Conservation (phyloP, 768 basidiomycete genomes). For the Gautieria morchelliformis region DNA sequence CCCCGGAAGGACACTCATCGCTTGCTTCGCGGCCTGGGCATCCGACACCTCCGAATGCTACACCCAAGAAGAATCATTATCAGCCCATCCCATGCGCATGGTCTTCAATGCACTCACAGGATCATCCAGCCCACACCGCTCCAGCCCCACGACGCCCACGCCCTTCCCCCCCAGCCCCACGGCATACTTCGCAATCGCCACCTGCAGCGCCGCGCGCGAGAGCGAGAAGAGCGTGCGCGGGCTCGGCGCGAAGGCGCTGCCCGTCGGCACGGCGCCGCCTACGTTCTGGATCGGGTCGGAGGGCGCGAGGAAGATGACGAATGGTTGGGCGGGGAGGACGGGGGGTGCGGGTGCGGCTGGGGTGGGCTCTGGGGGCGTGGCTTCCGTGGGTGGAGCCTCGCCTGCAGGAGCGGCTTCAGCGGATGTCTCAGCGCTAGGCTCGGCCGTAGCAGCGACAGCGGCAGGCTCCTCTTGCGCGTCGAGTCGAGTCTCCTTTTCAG, state of each 20-base stretch:
- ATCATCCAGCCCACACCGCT: neutral
- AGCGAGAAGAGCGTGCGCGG: conserved; percentile 1
- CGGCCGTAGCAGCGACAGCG: neutral
- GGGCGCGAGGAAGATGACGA: neutral
- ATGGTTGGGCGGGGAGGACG: neutral
- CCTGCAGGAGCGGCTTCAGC: neutral
- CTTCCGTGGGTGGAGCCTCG: neutral
- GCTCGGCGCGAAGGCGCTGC: neutral
- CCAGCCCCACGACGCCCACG: neutral
- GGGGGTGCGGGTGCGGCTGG: neutral
- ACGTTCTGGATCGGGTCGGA: neutral
- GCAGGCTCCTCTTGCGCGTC: neutral
- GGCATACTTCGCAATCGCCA: conserved; percentile 3
- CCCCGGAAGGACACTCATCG: neutral
- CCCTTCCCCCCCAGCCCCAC: neutral
- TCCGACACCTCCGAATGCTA: neutral
- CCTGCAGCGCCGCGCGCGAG: conserved; percentile 1
- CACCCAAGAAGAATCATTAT: neutral
- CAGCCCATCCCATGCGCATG: neutral
- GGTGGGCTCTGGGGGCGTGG: neutral
- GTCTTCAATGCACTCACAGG: neutral
- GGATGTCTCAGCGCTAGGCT: neutral
- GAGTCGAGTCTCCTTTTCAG: neutral
- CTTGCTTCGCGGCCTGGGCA: neutral
- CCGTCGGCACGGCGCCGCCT: neutral